phyloP scores from a whole-genome alignment of 73 alveolate species.

The Diophrys sp. region DNA sequence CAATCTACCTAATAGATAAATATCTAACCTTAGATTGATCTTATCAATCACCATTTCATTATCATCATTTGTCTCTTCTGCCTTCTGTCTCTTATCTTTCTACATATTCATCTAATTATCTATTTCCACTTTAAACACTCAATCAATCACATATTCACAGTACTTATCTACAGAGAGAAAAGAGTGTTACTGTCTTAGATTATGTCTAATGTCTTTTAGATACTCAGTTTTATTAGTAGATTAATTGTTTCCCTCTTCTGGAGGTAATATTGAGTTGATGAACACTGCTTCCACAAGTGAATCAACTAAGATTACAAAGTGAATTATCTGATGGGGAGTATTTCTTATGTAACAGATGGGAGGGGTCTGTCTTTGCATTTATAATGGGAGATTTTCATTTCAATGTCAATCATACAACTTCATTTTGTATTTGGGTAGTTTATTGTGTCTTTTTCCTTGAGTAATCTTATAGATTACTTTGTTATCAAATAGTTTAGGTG shows the following conservation, averaged over 20 bases:
- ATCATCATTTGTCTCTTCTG: too few species aligned
- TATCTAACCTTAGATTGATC: too few species aligned
- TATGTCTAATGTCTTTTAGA: constrained; percentile 49
- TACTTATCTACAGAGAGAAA: too few species aligned
- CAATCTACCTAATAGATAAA: too few species aligned
- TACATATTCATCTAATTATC: constrained; percentile 43
- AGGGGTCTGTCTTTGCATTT: constrained; percentile 77
- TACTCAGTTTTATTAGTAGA: constrained; percentile 36
- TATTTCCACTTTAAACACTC: constrained; percentile 41
- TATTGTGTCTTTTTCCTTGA: too few species aligned
- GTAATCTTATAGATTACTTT: too few species aligned
- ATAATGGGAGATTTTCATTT: constrained; percentile 91
- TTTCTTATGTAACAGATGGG: constrained; percentile 96
- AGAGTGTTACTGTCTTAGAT: constrained; percentile 11
- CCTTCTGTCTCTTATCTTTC: constrained; percentile 31
- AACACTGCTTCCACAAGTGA: constrained; percentile 84
- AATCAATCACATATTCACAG: constrained; percentile 15
- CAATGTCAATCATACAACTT: too few species aligned
- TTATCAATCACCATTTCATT: too few species aligned
- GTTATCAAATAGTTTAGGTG: too few species aligned
- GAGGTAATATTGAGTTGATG: constrained; percentile 65
- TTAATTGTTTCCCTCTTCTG: too few species aligned
- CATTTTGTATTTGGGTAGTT: too few species aligned
- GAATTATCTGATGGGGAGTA: constrained; percentile 92
- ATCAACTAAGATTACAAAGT: constrained; percentile 96